These are phyloP conservation scores for Boechera stricta DNA, from an alignment of 345 rosid species.

Conservation along the genomic window DNA sequence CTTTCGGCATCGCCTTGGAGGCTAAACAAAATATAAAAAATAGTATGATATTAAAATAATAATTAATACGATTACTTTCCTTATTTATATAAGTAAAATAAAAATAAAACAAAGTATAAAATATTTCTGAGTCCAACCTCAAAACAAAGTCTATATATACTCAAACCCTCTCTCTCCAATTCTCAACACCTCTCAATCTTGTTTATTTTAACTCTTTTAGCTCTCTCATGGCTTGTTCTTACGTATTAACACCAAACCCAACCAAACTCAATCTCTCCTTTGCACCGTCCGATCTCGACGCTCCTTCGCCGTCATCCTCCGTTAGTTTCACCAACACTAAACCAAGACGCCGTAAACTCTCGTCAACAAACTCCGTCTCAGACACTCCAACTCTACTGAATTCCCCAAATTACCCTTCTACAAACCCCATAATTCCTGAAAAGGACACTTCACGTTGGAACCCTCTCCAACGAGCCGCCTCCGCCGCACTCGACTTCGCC, in stretches of 20 bases:
- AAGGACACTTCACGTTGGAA: slow-evolving; percentile 60
- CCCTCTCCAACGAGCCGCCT: slow-evolving; percentile 68
- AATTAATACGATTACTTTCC: background rate
- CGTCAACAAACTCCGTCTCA: slow-evolving; percentile 32
- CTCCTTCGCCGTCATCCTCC: slow-evolving; percentile 42
- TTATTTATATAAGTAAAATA: background rate
- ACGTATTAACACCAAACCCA: slow-evolving; percentile 42
- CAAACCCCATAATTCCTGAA: slow-evolving; percentile 34
- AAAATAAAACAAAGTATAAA: background rate
- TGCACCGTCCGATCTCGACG: slow-evolving; percentile 44
- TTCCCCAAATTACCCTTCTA: slow-evolving; percentile 58
- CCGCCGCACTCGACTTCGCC: slow-evolving; percentile 63
- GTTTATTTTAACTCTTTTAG: slow-evolving; percentile 30
- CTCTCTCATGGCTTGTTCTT: slow-evolving; percentile 54
- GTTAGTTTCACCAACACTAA: slow-evolving; percentile 38
- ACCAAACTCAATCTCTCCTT: slow-evolving; percentile 48
- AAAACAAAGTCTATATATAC: slow-evolving; percentile 43
- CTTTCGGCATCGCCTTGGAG: too few relatives aligned
- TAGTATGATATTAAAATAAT: background rate
- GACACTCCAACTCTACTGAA: slow-evolving; percentile 63
- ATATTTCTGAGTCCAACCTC: slow-evolving; percentile 28
- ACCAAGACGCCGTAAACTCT: slow-evolving; percentile 34
- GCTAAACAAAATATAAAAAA: background rate
- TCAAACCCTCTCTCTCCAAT: slow-evolving; percentile 11
- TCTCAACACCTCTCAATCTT: slow-evolving; percentile 39